Percentiles rank a stretch among this genome's conserved stretches.
These are phyloP conservation scores for Paecilomyces sp. DNA, from an alignment of 2,329 filamentous ascomycete species.

Conservation along the genomic window DNA sequence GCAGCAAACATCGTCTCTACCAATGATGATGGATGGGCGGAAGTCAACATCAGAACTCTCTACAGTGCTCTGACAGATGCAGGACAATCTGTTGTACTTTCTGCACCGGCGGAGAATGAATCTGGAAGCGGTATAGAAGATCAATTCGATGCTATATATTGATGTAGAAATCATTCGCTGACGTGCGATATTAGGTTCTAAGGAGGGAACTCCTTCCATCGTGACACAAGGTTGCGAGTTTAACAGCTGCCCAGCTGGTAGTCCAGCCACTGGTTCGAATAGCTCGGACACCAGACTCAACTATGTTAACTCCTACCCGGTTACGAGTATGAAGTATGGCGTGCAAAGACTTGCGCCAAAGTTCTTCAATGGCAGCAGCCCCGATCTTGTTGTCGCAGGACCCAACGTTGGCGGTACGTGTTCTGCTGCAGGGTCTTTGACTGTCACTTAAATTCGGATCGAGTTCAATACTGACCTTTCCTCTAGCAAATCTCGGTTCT, in stretches of 20 bases:
- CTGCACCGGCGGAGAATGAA: conserved; percentile 59
- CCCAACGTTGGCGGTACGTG: conserved; percentile 47
- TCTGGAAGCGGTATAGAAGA: conserved; percentile 50
- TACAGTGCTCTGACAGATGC: conserved; percentile 49
- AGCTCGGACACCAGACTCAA: conserved; percentile 52
- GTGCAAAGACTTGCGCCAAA: conserved; percentile 50
- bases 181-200: conserved; percentile 41
- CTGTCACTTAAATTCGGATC: not conserved
- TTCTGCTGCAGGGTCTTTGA: not conserved
- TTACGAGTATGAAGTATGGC: conserved; percentile 57
- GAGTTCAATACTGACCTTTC: not conserved
- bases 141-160: not conserved
- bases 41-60: conserved; percentile 57
- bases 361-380: conserved; percentile 45
- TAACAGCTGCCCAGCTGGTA: conserved; percentile 52
- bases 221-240: conserved; percentile 52
- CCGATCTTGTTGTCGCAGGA: conserved; percentile 60
- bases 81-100: conserved; percentile 57
- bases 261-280: conserved; percentile 52
- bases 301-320: conserved; percentile 66
- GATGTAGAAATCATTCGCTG: not conserved
- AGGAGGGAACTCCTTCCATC: conserved; percentile 40
- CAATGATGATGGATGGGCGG: conserved; percentile 71
- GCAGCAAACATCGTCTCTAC: conserved; percentile 53
- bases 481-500: conserved; percentile 47